Conservation (phyloP, 2,329 filamentous ascomycete species). For the Colletotrichum orchidophilum region DNA sequence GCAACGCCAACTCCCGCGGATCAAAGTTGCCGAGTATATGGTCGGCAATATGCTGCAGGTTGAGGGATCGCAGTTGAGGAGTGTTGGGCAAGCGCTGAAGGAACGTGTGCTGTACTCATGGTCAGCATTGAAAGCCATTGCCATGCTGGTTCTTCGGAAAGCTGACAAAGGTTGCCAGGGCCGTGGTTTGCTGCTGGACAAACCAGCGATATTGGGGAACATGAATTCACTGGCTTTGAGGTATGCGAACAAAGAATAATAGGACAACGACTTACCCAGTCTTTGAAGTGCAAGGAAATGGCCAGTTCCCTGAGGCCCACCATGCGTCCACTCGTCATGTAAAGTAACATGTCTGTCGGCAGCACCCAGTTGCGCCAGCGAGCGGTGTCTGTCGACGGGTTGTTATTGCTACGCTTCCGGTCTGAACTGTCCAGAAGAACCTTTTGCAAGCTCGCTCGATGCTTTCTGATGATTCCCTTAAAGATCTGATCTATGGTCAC, state of each 20-base stretch:
- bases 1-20: slow-evolving; percentile 76
- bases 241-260: not conserved
- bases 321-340: slow-evolving; percentile 82
- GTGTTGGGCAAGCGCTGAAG: slow-evolving; percentile 78
- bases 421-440: slow-evolving; percentile 77
- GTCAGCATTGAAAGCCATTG: not conserved
- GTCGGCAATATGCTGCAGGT: slow-evolving; percentile 74
- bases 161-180: not conserved
- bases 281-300: slow-evolving; percentile 76
- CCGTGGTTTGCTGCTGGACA: not conserved
- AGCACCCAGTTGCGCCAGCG: slow-evolving; percentile 78
- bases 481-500: slow-evolving; percentile 78
- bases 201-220: not conserved
- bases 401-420: slow-evolving; percentile 46
- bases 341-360: slow-evolving; percentile 73
- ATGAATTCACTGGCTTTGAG: not conserved
- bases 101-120: slow-evolving; percentile 73
- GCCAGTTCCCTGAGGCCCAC: slow-evolving; percentile 75
- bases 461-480: slow-evolving; percentile 73
- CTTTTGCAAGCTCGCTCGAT: slow-evolving; percentile 76
- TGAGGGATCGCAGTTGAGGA: slow-evolving; percentile 74
- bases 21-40: slow-evolving; percentile 65
- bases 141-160: not conserved
- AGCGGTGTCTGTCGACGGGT: slow-evolving; percentile 42
- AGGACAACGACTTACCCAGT: slow-evolving; percentile 71